Percentiles rank a stretch among this genome's conserved stretches.
Conservation (phyloP, 2,329 filamentous ascomycete genomes). For the Chrysosporium keratinophilum region DNA sequence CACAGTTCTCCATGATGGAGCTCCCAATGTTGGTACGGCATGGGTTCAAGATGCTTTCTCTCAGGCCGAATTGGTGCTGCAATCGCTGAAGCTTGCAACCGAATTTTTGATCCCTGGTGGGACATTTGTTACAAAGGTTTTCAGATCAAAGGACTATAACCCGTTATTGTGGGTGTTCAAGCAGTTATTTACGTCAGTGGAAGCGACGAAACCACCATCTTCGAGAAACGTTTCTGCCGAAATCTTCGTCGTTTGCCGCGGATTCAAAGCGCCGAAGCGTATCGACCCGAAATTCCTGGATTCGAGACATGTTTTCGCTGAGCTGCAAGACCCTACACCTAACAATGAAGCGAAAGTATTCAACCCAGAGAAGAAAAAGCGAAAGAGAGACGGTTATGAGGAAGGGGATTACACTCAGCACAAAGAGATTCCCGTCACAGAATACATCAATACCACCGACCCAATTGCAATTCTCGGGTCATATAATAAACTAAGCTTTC, state of each 20-base stretch:
- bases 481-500: constrained; percentile 74
- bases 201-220: constrained; percentile 93
- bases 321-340: constrained; percentile 70
- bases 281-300: constrained; percentile 91
- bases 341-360: constrained; percentile 98
- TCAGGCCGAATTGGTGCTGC: constrained; percentile 83
- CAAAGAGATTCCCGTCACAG: constrained; percentile 77
- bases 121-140: constrained; percentile 94
- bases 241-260: constrained; percentile 94
- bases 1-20: constrained; percentile 90
- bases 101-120: constrained; percentile 85
- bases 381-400: constrained; percentile 94
- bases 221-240: constrained; percentile 94
- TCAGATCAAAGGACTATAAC: constrained; percentile 95
- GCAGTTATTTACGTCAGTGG: constrained; percentile 87
- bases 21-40: constrained; percentile 92
- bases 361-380: constrained; percentile 94
- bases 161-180: constrained; percentile 94
- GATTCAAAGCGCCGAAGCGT: constrained; percentile 88
- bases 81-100: constrained; percentile 84
- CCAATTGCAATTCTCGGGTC: constrained; percentile 84
- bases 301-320: constrained; percentile 79
- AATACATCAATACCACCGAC: constrained; percentile 88
- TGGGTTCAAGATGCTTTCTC: constrained; percentile 99
- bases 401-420: constrained; percentile 90